Base-by-base conservation (phyloP, 2,329 filamentous ascomycete genomes). In the Arthrobotrys sinensis region DNA sequence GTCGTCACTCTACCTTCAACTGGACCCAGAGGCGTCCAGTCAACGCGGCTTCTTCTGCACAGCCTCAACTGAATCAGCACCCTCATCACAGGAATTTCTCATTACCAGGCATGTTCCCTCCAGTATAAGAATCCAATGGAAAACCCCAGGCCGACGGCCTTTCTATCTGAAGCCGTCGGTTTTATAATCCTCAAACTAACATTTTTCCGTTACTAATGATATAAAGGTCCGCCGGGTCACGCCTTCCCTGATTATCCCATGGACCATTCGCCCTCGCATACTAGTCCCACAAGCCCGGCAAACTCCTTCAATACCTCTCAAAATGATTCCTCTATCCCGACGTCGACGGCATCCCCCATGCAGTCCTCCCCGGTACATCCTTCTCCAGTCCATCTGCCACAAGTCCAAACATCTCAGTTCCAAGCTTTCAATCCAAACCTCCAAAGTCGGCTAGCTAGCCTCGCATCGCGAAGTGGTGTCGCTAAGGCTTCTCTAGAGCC, bases 21-120 rank as follows among this genome's bases (percentile, higher is more conserved):
- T 78, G 50, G 67, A 43, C 65, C 45, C 50, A 60, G 10, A 48
- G 73, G 50, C 73, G 73, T 71, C 73, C 75, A 40, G 75, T 78
- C 67, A 67, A 78, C 75, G 75, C 75, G 67, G 67, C 75, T 40
- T 45, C 69, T 12, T 16, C 19, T 64, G 67, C 75, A 72, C 75
- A 78, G 75, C 75, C 75, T 43, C 75, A 72, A 60, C 19, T 46
- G 7, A 60, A 50, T 19, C 53, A 50, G 24, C 36, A 66, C 32
- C 48, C 66, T 38, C 75, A 72, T 16, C 67, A 72, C 28, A 63
- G 75, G 38, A 78, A 71, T n/a, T 78, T 78, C 36, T 78, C 75
- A 21, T 43, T 72, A 45, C 75, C 75, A 65, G 72, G 75, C 19
- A 67, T 6, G 62, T 57, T 32, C 16, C n/a, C 21, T 55, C 3